Evolutionary conservation across 164 flowering plant genomes (phyloP).

Genomic region (Warburgia ugandensis): DNA sequence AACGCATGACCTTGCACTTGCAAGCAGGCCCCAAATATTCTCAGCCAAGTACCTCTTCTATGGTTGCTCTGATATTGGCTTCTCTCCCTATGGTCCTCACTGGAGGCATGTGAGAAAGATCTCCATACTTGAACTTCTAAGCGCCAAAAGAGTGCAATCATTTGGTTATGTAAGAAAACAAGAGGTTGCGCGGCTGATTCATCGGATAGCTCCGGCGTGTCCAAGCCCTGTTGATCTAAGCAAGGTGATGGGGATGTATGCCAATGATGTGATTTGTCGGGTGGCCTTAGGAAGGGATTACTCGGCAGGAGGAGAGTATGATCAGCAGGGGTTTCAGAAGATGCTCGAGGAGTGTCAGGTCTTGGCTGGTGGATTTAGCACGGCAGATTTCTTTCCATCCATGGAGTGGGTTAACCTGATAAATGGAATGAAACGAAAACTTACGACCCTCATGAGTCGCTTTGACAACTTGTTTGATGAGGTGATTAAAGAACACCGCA

Average conservation of each 20-base stretch:
- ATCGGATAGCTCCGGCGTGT: not conserved
- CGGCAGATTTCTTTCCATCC: conserved; percentile 59
- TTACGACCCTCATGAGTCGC: conserved; percentile 18
- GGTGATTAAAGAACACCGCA: conserved; percentile 41
- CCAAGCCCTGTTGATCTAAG: conserved; percentile 9
- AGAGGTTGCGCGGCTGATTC: not conserved
- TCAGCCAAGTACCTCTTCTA: not conserved
- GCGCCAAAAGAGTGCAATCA: too few relatives aligned
- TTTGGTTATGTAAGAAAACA: not conserved
- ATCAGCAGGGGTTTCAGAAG: conserved; percentile 33
- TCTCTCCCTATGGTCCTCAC: conserved; percentile 5
- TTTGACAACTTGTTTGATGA: conserved; percentile 39
- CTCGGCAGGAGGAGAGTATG: conserved; percentile 39
- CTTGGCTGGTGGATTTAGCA: conserved; percentile 43
- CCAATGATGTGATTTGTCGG: conserved; percentile 40
- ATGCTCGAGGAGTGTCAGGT: conserved; percentile 44
- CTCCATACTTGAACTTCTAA: too few relatives aligned
- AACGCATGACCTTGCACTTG: conserved; percentile 4
- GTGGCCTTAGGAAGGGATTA: conserved; percentile 38
- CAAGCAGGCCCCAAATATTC: not conserved
- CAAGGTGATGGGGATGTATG: conserved; percentile 26
- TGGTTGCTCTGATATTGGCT: conserved; percentile 1
- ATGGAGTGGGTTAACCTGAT: conserved; percentile 31
- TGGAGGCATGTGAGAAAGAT: conserved; percentile 3
- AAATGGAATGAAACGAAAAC: conserved; percentile 37